A percentile compares a stretch with the other conserved stretches of the same genome.
Evolutionary conservation across 441 rosid species (phyloP).

Genomic region (Populus hybrid): DNA sequence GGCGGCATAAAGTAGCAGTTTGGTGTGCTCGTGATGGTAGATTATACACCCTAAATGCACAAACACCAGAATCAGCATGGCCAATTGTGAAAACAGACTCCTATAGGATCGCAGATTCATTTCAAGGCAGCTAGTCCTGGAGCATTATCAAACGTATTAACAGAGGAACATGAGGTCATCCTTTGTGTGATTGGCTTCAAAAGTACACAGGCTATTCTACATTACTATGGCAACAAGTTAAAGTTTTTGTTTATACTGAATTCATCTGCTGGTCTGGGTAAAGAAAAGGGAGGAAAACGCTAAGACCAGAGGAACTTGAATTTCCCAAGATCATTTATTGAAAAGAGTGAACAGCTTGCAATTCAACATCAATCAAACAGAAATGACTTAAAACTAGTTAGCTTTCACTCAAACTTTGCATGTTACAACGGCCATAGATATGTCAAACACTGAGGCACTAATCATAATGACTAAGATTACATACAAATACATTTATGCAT

Average conservation of each 20-base stretch:
- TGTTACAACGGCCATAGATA: not conserved
- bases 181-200: not conserved
- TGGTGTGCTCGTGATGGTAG: conserved; percentile 57
- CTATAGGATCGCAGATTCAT: conserved; percentile 50
- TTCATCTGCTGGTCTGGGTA: not conserved
- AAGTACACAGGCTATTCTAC: not conserved
- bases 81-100: conserved; percentile 44
- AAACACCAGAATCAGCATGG: conserved; percentile 78
- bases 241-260: not conserved
- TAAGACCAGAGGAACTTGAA: not conserved
- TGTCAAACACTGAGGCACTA: not conserved
- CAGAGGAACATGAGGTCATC: not conserved
- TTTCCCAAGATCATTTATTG: not conserved
- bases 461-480: conserved; percentile 5
- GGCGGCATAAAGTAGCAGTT: conserved; percentile 64
- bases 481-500: conserved; percentile 27
- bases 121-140: not conserved
- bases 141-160: not conserved
- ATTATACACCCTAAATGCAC: conserved; percentile 73
- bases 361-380: not conserved
- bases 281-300: not conserved
- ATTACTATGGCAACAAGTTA: not conserved
- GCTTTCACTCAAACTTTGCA: conserved; percentile 7
- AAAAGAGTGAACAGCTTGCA: not conserved
- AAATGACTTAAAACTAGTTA: not conserved